Percentiles rank a stretch among this genome's conserved stretches.
phyloP scores from a whole-genome alignment of 805 yeast species.

The Spathaspora passalidarum region DNA sequence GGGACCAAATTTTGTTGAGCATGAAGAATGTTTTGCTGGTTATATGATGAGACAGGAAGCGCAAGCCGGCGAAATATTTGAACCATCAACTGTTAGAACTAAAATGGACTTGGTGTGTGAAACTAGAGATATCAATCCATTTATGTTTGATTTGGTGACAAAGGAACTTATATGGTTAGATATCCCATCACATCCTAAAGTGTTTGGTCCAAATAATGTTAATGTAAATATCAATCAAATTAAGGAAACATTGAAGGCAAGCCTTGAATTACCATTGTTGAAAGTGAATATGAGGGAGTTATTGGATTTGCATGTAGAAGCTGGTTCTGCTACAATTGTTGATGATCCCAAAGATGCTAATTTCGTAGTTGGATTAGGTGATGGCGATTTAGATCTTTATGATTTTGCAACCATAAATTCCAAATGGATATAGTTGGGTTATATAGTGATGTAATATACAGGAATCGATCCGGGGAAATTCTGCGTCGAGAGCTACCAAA shows the following conservation, averaged over 20 bases:
- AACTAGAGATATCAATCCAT: background rate
- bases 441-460: background rate
- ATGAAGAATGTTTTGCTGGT: conserved; percentile 10
- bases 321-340: conserved; percentile 4
- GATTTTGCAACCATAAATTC: conserved; percentile 11
- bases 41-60: conserved; percentile 6
- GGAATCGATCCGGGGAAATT: too few species aligned
- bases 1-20: conserved; percentile 6
- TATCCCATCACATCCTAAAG: background rate
- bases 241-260: background rate
- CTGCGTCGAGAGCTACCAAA: too few species aligned
- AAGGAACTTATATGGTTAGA: conserved; percentile 9
- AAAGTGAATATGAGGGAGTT: conserved; percentile 9
- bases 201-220: conserved; percentile 1
- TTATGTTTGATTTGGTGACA: conserved; percentile 7
- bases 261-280: conserved; percentile 1
- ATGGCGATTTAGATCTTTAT: conserved; percentile 10
- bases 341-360: conserved; percentile 6
- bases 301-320: conserved; percentile 5
- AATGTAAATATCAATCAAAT: background rate
- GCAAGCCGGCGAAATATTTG: conserved; percentile 8
- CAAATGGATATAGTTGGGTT: conserved; percentile 1
- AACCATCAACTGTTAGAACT: conserved; percentile 8
- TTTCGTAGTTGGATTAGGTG: conserved; percentile 10
- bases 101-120: conserved; percentile 8